These are phyloP conservation scores for Barbarea vulgaris DNA, from an alignment of 345 rosid species.

Conservation along the genomic window DNA sequence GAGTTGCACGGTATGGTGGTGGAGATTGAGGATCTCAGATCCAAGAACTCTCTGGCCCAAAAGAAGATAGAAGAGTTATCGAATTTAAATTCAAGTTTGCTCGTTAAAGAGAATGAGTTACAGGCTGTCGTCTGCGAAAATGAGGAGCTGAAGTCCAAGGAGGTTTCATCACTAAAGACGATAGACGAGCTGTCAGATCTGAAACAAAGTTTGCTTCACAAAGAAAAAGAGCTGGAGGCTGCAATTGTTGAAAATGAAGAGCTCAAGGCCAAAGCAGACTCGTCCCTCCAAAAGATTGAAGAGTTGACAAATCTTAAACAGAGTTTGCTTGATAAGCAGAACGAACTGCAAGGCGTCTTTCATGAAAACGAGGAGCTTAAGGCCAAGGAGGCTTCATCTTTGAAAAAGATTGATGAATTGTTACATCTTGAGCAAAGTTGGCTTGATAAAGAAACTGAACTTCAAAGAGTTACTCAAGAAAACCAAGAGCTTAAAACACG, in stretches of 20 bases:
- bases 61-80: slow-evolving; percentile 29
- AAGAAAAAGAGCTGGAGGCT: slow-evolving; percentile 4
- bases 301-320: slow-evolving; percentile 27
- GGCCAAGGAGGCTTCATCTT: slow-evolving; percentile 23
- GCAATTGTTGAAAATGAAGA: slow-evolving; percentile 17
- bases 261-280: slow-evolving; percentile 15
- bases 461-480: slow-evolving; percentile 32
- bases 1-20: slow-evolving; percentile 1
- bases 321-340: slow-evolving; percentile 39
- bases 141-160: slow-evolving; percentile 57
- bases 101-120: slow-evolving; percentile 49
- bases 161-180: slow-evolving; percentile 10
- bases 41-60: slow-evolving; percentile 6
- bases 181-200: slow-evolving; percentile 8
- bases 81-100: neutral
- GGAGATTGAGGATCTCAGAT: slow-evolving; percentile 12
- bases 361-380: slow-evolving; percentile 70
- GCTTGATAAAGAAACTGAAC: slow-evolving; percentile 35
- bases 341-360: slow-evolving; percentile 61
- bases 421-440: slow-evolving; percentile 35
- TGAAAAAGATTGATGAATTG: slow-evolving; percentile 37
- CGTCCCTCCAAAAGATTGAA: slow-evolving; percentile 12
- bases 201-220: slow-evolving; percentile 4
- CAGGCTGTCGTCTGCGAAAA: slow-evolving; percentile 67
- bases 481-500: slow-evolving; percentile 26